Conservation (phyloP, 768 basidiomycete species). For the Termitomyces sp. region DNA sequence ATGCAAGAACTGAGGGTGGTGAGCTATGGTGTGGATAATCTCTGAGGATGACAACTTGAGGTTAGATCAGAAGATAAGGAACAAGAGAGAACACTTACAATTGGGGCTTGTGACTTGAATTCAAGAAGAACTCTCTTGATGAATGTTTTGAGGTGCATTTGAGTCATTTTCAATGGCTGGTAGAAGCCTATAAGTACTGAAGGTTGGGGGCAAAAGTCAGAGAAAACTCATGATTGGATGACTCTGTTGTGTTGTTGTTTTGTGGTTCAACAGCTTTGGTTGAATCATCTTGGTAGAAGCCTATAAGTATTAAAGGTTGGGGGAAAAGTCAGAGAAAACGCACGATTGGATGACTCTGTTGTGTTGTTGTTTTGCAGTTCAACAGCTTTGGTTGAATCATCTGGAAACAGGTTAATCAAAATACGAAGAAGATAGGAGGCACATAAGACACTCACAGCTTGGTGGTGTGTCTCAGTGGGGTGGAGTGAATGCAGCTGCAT, state of each 20-base stretch:
- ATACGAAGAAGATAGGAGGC: too few species aligned
- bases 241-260: too few species aligned
- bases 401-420: too few species aligned
- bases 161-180: not conserved
- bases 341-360: not conserved
- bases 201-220: not conserved
- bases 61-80: not conserved
- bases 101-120: not conserved
- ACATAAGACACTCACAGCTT: too few species aligned
- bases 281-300: too few species aligned
- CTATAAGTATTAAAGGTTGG: too few species aligned
- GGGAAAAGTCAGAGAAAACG: too few species aligned
- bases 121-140: not conserved
- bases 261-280: not conserved
- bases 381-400: not conserved
- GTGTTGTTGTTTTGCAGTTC: not conserved
- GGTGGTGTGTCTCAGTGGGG: too few species aligned
- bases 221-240: not conserved
- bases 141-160: not conserved
- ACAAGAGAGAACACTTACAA: not conserved
- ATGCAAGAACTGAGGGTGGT: not conserved
- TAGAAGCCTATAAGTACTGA: not conserved
- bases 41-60: not conserved
- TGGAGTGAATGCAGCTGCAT: too few species aligned
- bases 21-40: not conserved